Evolutionary conservation across 192 early-diverging fungal species (phyloP).

Genomic region (Gamsiella multidivaricata): DNA sequence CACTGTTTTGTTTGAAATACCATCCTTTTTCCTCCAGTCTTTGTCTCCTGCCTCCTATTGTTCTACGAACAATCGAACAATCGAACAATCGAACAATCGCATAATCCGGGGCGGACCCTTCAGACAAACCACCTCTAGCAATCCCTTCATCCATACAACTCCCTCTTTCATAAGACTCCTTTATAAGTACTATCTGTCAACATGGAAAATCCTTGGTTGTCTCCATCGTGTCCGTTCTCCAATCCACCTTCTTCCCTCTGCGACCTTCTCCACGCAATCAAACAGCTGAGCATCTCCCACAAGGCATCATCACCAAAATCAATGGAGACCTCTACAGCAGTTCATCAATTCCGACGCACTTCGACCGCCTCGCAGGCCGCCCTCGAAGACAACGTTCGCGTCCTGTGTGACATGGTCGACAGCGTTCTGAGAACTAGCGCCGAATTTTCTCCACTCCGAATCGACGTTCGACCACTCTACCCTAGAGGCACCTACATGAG

Average conservation of each 20-base stretch:
- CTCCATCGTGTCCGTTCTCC: too few species aligned
- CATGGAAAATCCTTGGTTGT: too few species aligned
- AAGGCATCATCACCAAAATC: neutral
- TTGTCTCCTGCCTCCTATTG: too few species aligned
- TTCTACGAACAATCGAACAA: too few species aligned
- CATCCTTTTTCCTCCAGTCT: too few species aligned
- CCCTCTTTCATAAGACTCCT: too few species aligned
- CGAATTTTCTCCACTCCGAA: neutral
- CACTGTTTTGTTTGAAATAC: too few species aligned
- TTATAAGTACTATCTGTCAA: too few species aligned
- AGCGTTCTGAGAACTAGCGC: constrained; percentile 8
- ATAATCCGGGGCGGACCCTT: too few species aligned
- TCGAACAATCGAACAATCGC: too few species aligned
- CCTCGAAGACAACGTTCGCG: constrained; percentile 31
- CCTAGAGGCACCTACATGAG: neutral
- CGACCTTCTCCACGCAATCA: neutral
- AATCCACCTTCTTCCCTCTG: neutral
- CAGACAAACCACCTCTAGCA: too few species aligned
- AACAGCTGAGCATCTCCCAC: constrained; percentile 32
- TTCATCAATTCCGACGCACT: neutral
- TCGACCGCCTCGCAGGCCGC: neutral
- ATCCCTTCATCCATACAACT: too few species aligned
- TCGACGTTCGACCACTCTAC: neutral
- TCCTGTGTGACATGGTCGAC: constrained; percentile 48
- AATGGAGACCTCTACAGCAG: neutral